Evolutionary conservation across 441 rosid species (phyloP).

Genomic region (Arabidopsis lyrata): DNA sequence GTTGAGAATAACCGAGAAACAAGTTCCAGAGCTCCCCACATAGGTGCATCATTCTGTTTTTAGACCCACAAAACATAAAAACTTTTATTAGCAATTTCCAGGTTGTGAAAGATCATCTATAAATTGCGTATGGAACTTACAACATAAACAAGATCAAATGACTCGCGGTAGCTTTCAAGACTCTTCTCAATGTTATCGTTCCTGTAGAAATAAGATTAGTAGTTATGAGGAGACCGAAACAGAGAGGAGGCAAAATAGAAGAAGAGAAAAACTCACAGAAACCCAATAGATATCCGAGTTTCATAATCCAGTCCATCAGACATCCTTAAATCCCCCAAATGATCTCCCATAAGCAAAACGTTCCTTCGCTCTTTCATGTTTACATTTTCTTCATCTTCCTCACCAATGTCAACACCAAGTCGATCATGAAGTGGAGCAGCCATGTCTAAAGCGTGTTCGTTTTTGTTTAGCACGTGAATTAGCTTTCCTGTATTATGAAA

Average conservation of each 20-base stretch:
- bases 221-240: background rate
- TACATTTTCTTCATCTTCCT: constrained; percentile 47
- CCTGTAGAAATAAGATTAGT: constrained; percentile 48
- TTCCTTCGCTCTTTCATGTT: constrained; percentile 73
- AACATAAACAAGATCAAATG: constrained; percentile 77
- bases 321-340: constrained; percentile 84
- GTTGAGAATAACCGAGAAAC: constrained; percentile 59
- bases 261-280: constrained; percentile 65
- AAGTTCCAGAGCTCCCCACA: constrained; percentile 74
- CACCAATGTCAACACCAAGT: constrained; percentile 52
- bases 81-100: constrained; percentile 1
- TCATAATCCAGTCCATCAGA: constrained; percentile 84
- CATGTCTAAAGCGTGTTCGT: constrained; percentile 90
- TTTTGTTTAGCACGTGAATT: constrained; percentile 85
- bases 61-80: constrained; percentile 28
- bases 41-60: constrained; percentile 72
- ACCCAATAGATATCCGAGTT: constrained; percentile 77
- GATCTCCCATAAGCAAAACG: constrained; percentile 90
- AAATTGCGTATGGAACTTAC: constrained; percentile 50
- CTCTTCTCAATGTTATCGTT: constrained; percentile 71
- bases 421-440: constrained; percentile 79
- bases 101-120: background rate
- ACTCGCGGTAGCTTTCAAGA: constrained; percentile 63
- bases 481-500: constrained; percentile 62
- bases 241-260: background rate